Evolutionary conservation across 495 filamentous ascomycete genomes (phyloP), one percentile per base, ranked within the genome.

Genomic region (Xylona heveae): DNA sequence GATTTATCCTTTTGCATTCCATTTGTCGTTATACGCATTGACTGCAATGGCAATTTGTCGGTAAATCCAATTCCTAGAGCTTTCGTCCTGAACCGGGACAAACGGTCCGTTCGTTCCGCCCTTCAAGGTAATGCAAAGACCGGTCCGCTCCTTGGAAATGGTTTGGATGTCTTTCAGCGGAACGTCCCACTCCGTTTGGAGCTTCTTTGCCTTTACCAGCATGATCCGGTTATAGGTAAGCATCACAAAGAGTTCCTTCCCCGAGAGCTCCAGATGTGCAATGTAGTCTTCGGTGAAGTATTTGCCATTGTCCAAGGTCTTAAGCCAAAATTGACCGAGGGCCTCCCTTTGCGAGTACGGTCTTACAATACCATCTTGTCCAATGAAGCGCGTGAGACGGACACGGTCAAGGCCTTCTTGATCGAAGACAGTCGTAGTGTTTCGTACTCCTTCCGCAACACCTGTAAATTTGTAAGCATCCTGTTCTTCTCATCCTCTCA

Each of bases 271-370:
- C 14, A 97, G 63, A 41, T 97, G 88, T 8, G 83, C 88, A 45
- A 97, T 88, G 54, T 97, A 97, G 45, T 83, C 68, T 51, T 95
- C 90, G 54, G 85, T 71, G 66, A 97, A 97, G 58, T 79, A 92
- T 55, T 84, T 90, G 29, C 88, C 88, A 37, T 91, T 84, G 46
- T 95, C 90, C 1, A 88, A 64, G 14, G 91, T 91, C 59, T 97
- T 97, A 41, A 97, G 71, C 88, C 88, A 97, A 58, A 84, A 91
- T 51, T 97, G 88, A 6, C 88, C 88, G 9, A 97, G 70, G 1
- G 88, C 83, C 59, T 97, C 88, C 10, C 88, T 79, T 50, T 95
- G 84, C 9, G 71, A 81, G 59, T 93, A 97, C 4, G 88, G 90
- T 4, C 88, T 74, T 13, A 97, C 83, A 36, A 95, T 77, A 21